Percentiles rank a stretch among this genome's conserved stretches.
These are phyloP conservation scores for Penicillium sp. DNA, from an alignment of 2,329 filamentous ascomycete genomes.

Conservation along the genomic window DNA sequence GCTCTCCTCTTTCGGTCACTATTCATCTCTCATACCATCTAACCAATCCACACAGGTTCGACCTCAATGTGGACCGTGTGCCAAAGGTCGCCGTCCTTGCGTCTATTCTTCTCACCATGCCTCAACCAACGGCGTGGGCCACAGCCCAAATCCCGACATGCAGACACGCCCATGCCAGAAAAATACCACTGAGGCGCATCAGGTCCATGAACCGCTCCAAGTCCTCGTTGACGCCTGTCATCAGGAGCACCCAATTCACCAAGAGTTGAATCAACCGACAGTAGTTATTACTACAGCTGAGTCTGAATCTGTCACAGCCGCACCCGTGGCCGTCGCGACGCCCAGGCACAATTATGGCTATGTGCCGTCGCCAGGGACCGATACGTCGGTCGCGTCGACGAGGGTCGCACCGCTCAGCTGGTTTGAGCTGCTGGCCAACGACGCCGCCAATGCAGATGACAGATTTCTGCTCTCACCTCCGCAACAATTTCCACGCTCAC, in stretches of 20 bases:
- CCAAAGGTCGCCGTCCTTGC: conserved; percentile 31
- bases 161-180: neutral
- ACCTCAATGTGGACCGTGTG: conserved; percentile 33
- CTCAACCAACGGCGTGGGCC: neutral
- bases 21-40: neutral
- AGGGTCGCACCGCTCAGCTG: conserved; percentile 53
- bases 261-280: neutral
- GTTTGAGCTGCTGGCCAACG: conserved; percentile 46
- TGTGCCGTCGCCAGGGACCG: conserved; percentile 32
- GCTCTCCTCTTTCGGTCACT: neutral
- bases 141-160: neutral
- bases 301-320: neutral
- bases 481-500: conserved; percentile 9
- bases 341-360: conserved; percentile 14
- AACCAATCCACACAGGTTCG: conserved; percentile 16
- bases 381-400: conserved; percentile 37
- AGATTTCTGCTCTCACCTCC: conserved; percentile 23
- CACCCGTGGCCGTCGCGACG: conserved; percentile 11
- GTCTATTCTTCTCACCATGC: conserved; percentile 19
- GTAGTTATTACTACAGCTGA: neutral
- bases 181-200: neutral
- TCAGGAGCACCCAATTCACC: conserved; percentile 18
- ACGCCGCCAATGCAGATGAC: conserved; percentile 49
- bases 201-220: conserved; percentile 21
- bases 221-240: conserved; percentile 27